Percentiles rank a stretch among this genome's conserved stretches.
Evolutionary conservation across 345 rosid species (phyloP).

Genomic region (Excoecaria agallocha): DNA sequence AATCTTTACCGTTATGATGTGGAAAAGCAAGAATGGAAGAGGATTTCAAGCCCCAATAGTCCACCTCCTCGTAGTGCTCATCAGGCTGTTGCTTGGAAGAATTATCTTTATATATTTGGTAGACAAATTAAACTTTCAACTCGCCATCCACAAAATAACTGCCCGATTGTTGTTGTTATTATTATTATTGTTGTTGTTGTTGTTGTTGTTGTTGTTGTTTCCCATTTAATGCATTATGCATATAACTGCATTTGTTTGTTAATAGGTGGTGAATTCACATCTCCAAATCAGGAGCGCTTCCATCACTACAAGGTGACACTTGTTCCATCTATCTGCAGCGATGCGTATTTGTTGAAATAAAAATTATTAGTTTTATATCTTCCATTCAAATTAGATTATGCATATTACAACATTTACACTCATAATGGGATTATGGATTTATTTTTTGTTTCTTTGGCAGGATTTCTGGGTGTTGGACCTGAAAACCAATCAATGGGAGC

Average conservation of each 20-base stretch:
- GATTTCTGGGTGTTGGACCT: conserved; percentile 94
- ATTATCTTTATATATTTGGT: conserved; percentile 91
- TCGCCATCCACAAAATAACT: background rate
- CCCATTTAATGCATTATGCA: background rate
- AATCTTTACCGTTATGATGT: conserved; percentile 83
- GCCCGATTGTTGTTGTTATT: background rate
- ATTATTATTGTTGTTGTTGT: background rate
- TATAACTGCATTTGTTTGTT: conserved; percentile 9
- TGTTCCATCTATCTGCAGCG: background rate
- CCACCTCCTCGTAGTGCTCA: conserved; percentile 99
- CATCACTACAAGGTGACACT: conserved; percentile 85
- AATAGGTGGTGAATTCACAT: conserved; percentile 94
- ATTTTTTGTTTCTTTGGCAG: conserved; percentile 28
- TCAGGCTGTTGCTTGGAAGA: conserved; percentile 97
- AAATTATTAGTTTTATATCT: background rate
- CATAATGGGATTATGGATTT: background rate
- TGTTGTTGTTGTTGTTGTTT: background rate
- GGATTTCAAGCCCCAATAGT: conserved; percentile 85
- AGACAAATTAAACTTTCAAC: conserved; percentile 14
- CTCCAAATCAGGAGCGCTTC: conserved; percentile 94
- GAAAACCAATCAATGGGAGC: conserved; percentile 96
- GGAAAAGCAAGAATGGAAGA: conserved; percentile 89
- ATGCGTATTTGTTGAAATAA: background rate
- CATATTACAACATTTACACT: background rate
- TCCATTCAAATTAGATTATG: background rate